Evolutionary conservation across 345 rosid genomes (phyloP).

Genomic region (Eucalyptus pauciflora): DNA sequence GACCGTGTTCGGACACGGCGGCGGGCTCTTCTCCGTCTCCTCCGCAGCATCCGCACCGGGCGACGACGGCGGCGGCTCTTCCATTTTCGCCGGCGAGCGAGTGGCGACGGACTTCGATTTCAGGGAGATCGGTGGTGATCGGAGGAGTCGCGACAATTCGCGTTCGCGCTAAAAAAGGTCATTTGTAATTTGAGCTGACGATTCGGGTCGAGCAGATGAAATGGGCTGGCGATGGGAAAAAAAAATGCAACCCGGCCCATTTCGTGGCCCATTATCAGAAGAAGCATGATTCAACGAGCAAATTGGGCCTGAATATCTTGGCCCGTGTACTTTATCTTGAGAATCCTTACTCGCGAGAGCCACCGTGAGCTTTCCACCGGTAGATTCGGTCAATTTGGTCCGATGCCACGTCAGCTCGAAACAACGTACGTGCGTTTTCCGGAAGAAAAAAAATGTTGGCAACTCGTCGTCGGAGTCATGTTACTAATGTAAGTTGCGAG

Average conservation of each 20-base stretch:
- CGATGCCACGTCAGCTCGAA: background rate
- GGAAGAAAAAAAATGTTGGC: no score
- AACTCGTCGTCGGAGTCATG: background rate
- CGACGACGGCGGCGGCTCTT: background rate
- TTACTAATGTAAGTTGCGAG: no score
- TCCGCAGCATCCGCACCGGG: background rate
- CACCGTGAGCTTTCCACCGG: background rate
- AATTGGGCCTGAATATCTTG: background rate
- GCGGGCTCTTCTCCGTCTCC: conserved; percentile 7
- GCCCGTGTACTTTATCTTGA: background rate
- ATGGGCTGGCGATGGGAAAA: background rate
- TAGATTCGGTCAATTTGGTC: background rate
- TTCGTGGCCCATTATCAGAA: background rate
- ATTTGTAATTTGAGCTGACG: background rate
- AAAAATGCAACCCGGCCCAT: background rate
- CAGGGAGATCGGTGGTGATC: background rate
- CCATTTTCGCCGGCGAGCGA: background rate
- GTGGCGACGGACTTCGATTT: background rate
- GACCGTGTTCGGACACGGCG: conserved; percentile 32
- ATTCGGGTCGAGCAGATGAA: background rate
- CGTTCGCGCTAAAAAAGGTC: background rate
- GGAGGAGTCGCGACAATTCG: background rate
- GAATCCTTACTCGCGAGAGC: background rate
- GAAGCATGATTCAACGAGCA: background rate
- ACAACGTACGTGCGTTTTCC: no score